These are phyloP conservation scores for Schizochytrium sp. DNA, from an alignment of 108 stramenopile species.

Conservation along the genomic window DNA sequence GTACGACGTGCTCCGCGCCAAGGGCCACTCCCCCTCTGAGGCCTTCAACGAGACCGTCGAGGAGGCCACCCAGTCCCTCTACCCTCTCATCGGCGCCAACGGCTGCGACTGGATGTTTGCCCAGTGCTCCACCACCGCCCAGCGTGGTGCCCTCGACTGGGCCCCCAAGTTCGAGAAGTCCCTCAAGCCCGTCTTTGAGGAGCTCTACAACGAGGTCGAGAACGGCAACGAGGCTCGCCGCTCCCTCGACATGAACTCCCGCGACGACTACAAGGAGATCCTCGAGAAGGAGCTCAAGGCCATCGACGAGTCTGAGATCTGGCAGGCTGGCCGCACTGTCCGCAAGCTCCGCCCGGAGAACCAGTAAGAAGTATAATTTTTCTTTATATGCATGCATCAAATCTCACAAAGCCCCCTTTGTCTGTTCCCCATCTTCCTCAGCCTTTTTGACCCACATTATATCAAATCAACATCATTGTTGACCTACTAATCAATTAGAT, in stretches of 20 bases:
- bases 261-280: constrained; percentile 50
- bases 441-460: background rate
- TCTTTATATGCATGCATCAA: background rate
- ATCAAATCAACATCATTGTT: no score
- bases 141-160: constrained; percentile 58
- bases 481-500: no score
- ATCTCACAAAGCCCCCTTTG: background rate
- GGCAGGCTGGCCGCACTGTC: constrained; percentile 50
- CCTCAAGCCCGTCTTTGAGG: constrained; percentile 58
- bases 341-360: constrained; percentile 60
- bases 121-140: constrained; percentile 58
- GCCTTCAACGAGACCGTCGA: constrained; percentile 61
- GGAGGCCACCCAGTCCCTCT: constrained; percentile 61
- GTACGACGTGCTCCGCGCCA: constrained; percentile 60
- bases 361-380: constrained; percentile 17
- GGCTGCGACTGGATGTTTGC: constrained; percentile 57
- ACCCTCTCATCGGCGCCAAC: constrained; percentile 60
- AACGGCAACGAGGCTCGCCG: constrained; percentile 59
- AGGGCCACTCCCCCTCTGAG: constrained; percentile 60
- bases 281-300: constrained; percentile 60
- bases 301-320: constrained; percentile 46
- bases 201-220: constrained; percentile 63
- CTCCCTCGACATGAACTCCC: constrained; percentile 50
- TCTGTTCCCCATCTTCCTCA: background rate
- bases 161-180: constrained; percentile 47